Evolutionary conservation across 1,284 basidiomycete genomes (phyloP).

Genomic region (Mrakiaceae sp.): DNA sequence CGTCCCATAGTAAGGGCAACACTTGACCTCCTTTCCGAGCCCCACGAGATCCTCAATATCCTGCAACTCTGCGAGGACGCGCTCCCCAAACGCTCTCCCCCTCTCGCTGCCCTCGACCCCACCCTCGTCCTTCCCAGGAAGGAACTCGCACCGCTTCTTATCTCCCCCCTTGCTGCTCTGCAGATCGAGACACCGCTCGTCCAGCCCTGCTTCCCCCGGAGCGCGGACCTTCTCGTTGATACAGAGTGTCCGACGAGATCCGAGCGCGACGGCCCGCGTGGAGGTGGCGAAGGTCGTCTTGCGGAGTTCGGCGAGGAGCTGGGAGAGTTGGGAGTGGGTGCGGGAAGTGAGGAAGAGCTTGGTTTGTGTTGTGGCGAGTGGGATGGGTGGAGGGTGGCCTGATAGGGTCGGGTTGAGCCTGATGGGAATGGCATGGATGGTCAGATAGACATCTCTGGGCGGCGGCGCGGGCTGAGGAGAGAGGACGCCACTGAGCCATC

Average conservation of each 20-base stretch:
- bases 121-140: conserved; percentile 66
- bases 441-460: neutral
- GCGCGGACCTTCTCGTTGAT: conserved; percentile 69
- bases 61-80: conserved; percentile 72
- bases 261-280: conserved; percentile 43
- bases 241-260: conserved; percentile 86
- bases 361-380: neutral
- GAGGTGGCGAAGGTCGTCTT: conserved; percentile 36
- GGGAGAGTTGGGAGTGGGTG: conserved; percentile 88
- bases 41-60: conserved; percentile 88
- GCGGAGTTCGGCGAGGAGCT: conserved; percentile 74
- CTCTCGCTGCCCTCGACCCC: conserved; percentile 52
- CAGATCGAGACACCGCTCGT: conserved; percentile 83
- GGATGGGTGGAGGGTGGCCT: neutral
- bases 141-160: conserved; percentile 58
- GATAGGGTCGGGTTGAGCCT: neutral
- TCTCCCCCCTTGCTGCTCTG: conserved; percentile 50
- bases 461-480: neutral
- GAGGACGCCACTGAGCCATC: conserved; percentile 54
- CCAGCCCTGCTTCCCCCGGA: conserved; percentile 59
- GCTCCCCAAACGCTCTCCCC: conserved; percentile 54
- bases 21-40: conserved; percentile 53
- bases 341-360: conserved; percentile 83
- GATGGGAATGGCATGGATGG: neutral
- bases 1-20: conserved; percentile 90